Percentiles rank a stretch among this genome's conserved stretches.
These are phyloP conservation scores for Tuber umbilicatum DNA, from an alignment of 495 filamentous ascomycete species.

Conservation along the genomic window DNA sequence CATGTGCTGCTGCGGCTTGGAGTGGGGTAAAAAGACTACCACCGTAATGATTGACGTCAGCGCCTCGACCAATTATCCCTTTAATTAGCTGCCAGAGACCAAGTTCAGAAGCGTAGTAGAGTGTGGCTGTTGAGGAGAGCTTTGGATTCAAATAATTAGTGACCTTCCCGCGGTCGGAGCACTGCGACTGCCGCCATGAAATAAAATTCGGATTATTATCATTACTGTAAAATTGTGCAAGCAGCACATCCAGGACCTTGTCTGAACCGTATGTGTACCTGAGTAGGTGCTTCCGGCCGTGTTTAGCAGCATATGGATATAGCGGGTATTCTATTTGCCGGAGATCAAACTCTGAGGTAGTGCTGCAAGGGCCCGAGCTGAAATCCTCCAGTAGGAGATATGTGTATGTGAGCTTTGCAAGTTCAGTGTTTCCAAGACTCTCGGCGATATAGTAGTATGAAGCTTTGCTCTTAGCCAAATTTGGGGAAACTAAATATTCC, in stretches of 20 bases:
- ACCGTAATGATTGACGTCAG: not conserved
- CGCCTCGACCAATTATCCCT: not conserved
- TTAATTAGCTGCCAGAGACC: constrained; percentile 6
- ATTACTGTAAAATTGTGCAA: not conserved
- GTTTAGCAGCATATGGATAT: not conserved
- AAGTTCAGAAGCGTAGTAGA: not conserved
- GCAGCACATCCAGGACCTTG: constrained; percentile 1
- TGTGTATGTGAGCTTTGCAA: constrained; percentile 13
- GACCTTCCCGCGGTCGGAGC: not conserved
- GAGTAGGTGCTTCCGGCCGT: not conserved
- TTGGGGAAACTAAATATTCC: constrained; percentile 36
- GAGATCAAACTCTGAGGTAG: not conserved
- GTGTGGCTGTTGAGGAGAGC: not conserved
- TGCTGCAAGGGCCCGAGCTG: not conserved
- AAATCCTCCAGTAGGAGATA: constrained; percentile 21
- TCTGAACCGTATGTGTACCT: not conserved
- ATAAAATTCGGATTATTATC: not conserved
- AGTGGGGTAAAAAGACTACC: not conserved
- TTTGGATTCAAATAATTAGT: not conserved
- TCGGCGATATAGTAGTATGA: constrained; percentile 5
- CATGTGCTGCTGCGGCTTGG: not conserved
- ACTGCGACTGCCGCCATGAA: not conserved
- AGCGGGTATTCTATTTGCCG: constrained; percentile 5
- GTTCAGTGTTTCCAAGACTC: not conserved
- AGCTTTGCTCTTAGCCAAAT: constrained; percentile 6